These are phyloP conservation scores for Grifola frondosa DNA, from an alignment of 1,284 basidiomycete genomes.

Conservation along the genomic window DNA sequence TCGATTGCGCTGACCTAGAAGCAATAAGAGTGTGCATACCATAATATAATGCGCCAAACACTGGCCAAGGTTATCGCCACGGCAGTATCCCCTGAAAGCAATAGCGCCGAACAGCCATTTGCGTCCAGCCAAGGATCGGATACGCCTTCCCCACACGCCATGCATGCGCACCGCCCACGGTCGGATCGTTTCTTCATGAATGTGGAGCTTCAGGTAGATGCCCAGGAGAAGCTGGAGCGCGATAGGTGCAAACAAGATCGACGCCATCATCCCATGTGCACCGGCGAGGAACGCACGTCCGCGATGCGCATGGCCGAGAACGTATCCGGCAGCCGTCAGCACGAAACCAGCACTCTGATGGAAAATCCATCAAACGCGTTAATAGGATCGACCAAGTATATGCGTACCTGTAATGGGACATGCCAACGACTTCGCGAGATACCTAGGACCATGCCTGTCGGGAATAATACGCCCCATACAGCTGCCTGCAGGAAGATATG, in stretches of 20 bases:
- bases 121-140: conserved; percentile 86
- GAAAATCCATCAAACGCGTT: too few relatives aligned
- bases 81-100: conserved; percentile 68
- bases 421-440: conserved; percentile 81
- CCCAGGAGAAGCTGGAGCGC: conserved; percentile 72
- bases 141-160: conserved; percentile 84
- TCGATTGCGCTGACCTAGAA: background rate
- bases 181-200: conserved; percentile 77
- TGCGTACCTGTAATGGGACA: conserved; percentile 75
- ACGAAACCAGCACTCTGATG: conserved; percentile 64
- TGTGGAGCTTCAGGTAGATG: conserved; percentile 91
- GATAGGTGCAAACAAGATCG: conserved; percentile 68
- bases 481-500: conserved; percentile 76
- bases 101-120: conserved; percentile 78
- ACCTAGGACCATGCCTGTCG: conserved; percentile 86
- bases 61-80: conserved; percentile 71
- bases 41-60: conserved; percentile 92
- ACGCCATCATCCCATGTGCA: conserved; percentile 71
- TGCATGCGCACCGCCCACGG: conserved; percentile 76
- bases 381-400: too few relatives aligned
- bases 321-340: conserved; percentile 68
- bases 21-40: conserved; percentile 37
- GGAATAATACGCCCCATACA: conserved; percentile 84
- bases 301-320: conserved; percentile 80
- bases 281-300: conserved; percentile 73